Conservation (phyloP, 2,329 filamentous ascomycete genomes). For the Hansfordia pulvinata region DNA sequence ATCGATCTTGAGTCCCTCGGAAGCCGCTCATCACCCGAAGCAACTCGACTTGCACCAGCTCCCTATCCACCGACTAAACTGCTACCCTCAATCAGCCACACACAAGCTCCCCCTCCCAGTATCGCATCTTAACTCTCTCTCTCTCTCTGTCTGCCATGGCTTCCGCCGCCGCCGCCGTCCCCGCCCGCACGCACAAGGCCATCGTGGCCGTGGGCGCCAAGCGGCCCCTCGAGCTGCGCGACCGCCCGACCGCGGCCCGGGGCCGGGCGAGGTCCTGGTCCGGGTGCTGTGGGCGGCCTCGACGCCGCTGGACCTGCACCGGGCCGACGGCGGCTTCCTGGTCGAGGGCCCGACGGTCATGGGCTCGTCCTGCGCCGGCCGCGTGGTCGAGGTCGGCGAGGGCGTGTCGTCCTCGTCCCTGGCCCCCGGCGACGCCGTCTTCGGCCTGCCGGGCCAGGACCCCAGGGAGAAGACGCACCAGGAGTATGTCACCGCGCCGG, state of each 20-base stretch:
- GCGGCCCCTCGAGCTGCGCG: conserved; percentile 12
- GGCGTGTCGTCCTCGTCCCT: conserved; percentile 27
- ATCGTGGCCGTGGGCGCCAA: conserved; percentile 13
- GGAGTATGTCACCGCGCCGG: conserved; percentile 36
- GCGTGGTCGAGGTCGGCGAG: conserved; percentile 34
- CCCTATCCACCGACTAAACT: no score
- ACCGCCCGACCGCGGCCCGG: conserved; percentile 16
- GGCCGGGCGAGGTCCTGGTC: conserved; percentile 34
- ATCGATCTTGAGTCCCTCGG: no score
- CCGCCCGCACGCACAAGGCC: conserved; percentile 10
- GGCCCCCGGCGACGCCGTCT: conserved; percentile 38
- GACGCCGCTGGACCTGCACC: conserved; percentile 47
- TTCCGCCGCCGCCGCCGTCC: conserved; percentile 3
- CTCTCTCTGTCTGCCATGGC: not conserved
- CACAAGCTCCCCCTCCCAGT: no score
- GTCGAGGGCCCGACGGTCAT: conserved; percentile 33
- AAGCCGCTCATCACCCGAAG: no score
- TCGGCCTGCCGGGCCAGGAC: conserved; percentile 36
- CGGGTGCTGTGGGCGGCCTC: conserved; percentile 44
- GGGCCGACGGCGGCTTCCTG: conserved; percentile 44
- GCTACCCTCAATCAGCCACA: no score
- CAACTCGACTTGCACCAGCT: no score
- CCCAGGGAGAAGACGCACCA: conserved; percentile 38
- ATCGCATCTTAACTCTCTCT: no score
- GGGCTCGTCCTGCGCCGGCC: conserved; percentile 37